These are phyloP conservation scores for Amanita pallidorosea DNA, from an alignment of 768 basidiomycete genomes.

Conservation along the genomic window DNA sequence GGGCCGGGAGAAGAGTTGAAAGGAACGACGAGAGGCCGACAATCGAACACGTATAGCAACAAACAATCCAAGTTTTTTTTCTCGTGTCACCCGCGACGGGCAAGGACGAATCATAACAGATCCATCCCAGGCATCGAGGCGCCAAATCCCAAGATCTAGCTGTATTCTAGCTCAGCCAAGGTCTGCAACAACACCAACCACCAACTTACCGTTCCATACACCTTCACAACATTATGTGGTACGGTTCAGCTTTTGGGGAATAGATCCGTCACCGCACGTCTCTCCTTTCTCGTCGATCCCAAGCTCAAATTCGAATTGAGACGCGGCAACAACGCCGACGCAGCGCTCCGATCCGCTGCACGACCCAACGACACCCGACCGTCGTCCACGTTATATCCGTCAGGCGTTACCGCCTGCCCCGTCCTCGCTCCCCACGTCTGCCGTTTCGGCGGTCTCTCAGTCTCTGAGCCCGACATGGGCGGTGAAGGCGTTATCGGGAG, in stretches of 20 bases:
- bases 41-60: not conserved
- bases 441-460: constrained; percentile 39
- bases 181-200: not conserved
- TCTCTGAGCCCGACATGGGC: constrained; percentile 25
- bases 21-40: not conserved
- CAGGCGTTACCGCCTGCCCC: constrained; percentile 37
- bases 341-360: constrained; percentile 31
- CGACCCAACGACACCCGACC: constrained; percentile 15
- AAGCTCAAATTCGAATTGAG: not conserved
- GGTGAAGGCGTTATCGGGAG: constrained; percentile 12
- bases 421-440: constrained; percentile 25
- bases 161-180: not conserved
- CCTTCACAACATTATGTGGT: not conserved
- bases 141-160: not conserved
- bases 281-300: constrained; percentile 19
- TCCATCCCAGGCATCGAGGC: not conserved
- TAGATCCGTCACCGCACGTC: constrained; percentile 36
- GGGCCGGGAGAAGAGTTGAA: not conserved
- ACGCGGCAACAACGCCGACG: constrained; percentile 17
- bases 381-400: constrained; percentile 12
- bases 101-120: not conserved
- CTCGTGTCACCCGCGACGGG: not conserved
- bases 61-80: not conserved
- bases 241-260: constrained; percentile 20
- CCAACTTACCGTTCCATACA: not conserved